Evolutionary conservation across 2,329 filamentous ascomycete genomes (phyloP).

Genomic region (Hymenoscyphus fraxineus): DNA sequence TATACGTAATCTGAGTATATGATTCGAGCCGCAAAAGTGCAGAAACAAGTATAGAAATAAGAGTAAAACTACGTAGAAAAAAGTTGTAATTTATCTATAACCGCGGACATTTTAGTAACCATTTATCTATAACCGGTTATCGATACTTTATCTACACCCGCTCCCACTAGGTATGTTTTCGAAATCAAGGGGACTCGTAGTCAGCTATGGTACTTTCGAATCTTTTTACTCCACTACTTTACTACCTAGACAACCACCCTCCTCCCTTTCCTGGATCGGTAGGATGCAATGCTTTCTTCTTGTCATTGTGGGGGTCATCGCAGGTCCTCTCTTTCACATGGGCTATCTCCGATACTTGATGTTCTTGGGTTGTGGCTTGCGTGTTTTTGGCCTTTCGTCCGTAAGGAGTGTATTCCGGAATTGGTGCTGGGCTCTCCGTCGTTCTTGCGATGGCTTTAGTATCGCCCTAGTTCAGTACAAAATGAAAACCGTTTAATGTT

Average conservation of each 20-base stretch:
- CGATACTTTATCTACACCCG: no score
- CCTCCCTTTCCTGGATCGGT: slow-evolving; percentile 46
- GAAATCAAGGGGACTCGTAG: slow-evolving; percentile 11
- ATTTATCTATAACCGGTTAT: no score
- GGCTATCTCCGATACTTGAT: slow-evolving; percentile 43
- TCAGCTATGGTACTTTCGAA: slow-evolving; percentile 42
- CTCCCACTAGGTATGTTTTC: no score
- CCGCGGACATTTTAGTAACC: no score
- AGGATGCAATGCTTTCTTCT: slow-evolving; percentile 44
- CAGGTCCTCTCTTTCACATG: slow-evolving; percentile 46
- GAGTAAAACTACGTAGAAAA: no score
- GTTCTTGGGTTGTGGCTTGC: slow-evolving; percentile 38
- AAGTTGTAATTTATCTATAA: no score
- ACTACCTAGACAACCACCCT: slow-evolving; percentile 34
- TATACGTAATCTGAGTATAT: no score
- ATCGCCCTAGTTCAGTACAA: slow-evolving; percentile 43
- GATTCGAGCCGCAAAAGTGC: no score
- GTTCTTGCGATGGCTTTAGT: slow-evolving; percentile 61
- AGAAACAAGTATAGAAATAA: no score
- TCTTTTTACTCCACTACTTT: slow-evolving; percentile 38
- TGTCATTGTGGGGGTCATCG: slow-evolving; percentile 39
- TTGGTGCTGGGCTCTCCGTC: slow-evolving; percentile 54
- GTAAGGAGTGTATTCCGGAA: slow-evolving; percentile 49
- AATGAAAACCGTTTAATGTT: slow-evolving; percentile 29
- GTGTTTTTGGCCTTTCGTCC: slow-evolving; percentile 47